These are phyloP conservation scores for Diutina neorugosa DNA, from an alignment of 1,139 yeast species.

Conservation along the genomic window DNA sequence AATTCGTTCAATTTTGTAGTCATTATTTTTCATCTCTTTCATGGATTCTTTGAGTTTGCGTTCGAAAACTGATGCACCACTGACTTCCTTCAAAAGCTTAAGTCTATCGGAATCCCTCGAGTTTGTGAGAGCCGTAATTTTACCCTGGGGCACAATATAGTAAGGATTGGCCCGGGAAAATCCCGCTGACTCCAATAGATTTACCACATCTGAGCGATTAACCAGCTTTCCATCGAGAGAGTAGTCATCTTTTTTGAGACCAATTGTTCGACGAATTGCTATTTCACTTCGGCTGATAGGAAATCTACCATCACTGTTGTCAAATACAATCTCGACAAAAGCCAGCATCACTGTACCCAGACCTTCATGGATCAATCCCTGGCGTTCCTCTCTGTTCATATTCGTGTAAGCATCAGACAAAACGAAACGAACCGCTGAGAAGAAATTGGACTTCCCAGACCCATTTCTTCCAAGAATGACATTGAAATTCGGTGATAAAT, in stretches of 20 bases:
- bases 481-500: slow-evolving; percentile 70
- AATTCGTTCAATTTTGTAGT: slow-evolving; percentile 58
- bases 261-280: slow-evolving; percentile 75
- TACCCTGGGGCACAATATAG: slow-evolving; percentile 95
- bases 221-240: slow-evolving; percentile 70
- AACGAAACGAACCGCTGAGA: slow-evolving; percentile 91
- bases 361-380: slow-evolving; percentile 81
- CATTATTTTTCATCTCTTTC: slow-evolving; percentile 68
- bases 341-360: slow-evolving; percentile 90
- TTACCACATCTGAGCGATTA: slow-evolving; percentile 72
- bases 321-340: slow-evolving; percentile 81
- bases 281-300: slow-evolving; percentile 62
- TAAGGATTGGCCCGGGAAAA: slow-evolving; percentile 86
- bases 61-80: slow-evolving; percentile 92
- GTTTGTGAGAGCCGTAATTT: slow-evolving; percentile 74
- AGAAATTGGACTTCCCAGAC: slow-evolving; percentile 91
- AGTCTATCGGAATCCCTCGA: slow-evolving; percentile 80
- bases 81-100: slow-evolving; percentile 73
- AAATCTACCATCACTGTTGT: slow-evolving; percentile 66
- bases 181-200: slow-evolving; percentile 83
- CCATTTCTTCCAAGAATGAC: slow-evolving; percentile 95
- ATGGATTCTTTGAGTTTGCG: slow-evolving; percentile 64
- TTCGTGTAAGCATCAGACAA: slow-evolving; percentile 83
- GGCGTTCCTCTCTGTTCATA: slow-evolving; percentile 81
- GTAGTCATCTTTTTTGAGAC: slow-evolving; percentile 84